Evolutionary conservation across 2,329 filamentous ascomycete genomes (phyloP).

Genomic region (Fusarium sp.): DNA sequence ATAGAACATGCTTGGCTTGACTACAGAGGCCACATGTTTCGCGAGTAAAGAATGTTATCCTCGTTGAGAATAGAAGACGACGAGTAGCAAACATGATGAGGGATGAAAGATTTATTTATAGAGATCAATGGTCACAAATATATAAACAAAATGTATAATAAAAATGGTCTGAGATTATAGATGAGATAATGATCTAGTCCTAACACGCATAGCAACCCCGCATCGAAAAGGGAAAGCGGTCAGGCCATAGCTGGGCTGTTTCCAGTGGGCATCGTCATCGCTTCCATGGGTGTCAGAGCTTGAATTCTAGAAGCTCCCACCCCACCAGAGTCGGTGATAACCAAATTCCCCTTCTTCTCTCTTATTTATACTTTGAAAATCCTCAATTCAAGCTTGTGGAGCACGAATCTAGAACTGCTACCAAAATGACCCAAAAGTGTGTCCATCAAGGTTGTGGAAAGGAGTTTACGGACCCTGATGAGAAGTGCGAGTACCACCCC

Average conservation of each 20-base stretch:
- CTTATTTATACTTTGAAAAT: conserved; percentile 8
- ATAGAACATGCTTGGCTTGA: conserved; percentile 75
- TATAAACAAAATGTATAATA: background rate
- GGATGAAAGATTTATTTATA: background rate
- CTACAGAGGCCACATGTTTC: conserved; percentile 77
- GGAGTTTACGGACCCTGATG: conserved; percentile 81
- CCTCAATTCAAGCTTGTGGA: conserved; percentile 10
- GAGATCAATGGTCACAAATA: background rate
- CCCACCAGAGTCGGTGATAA: conserved; percentile 43
- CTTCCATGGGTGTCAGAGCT: conserved; percentile 22
- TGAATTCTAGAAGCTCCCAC: conserved; percentile 58
- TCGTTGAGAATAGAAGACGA: conserved; percentile 65
- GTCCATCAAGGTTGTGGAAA: conserved; percentile 97
- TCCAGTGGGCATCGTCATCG: conserved; percentile 44
- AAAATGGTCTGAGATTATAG: conserved; percentile 30
- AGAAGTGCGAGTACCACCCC: conserved; percentile 91
- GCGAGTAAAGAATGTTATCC: conserved; percentile 81
- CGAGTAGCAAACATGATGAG: conserved; percentile 63
- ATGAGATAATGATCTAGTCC: background rate
- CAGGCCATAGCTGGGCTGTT: conserved; percentile 28
- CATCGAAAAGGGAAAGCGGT: conserved; percentile 54
- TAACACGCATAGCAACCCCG: conserved; percentile 43
- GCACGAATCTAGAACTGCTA: background rate
- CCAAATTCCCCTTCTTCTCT: conserved; percentile 17
- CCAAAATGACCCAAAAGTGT: conserved; percentile 81